These are phyloP conservation scores for Wallemia hederae DNA, from an alignment of 1,284 basidiomycete species.

Conservation along the genomic window DNA sequence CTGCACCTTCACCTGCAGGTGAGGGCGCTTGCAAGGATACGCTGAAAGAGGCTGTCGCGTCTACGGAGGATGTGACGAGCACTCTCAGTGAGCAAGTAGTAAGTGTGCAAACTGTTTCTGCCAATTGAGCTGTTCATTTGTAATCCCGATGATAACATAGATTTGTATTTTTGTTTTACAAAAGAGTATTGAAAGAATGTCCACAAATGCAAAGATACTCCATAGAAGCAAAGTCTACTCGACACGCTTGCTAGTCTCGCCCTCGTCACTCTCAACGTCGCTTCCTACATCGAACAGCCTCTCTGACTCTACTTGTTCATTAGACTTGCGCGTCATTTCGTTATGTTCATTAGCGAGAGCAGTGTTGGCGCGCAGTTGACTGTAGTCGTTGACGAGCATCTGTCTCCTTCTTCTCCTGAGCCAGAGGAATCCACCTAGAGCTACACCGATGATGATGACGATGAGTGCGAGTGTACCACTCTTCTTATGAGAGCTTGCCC, in stretches of 20 bases:
- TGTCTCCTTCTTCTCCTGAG: neutral
- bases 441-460: neutral
- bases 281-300: neutral
- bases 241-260: constrained; percentile 1
- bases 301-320: neutral
- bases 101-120: no score
- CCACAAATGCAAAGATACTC: no score
- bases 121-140: no score
- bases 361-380: neutral
- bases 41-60: no score
- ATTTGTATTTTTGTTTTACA: no score
- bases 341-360: neutral
- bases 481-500: neutral
- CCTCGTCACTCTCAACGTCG: neutral
- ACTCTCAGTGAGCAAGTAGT: no score
- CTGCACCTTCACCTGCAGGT: neutral
- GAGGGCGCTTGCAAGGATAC: neutral
- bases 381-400: neutral
- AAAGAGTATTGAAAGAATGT: no score
- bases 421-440: neutral
- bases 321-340: neutral
- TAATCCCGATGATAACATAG: no score
- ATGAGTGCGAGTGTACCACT: neutral
- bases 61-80: neutral
- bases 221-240: no score